Conservation (phyloP, 2,329 filamentous ascomycete genomes). For the Fusarium cicatricum region DNA sequence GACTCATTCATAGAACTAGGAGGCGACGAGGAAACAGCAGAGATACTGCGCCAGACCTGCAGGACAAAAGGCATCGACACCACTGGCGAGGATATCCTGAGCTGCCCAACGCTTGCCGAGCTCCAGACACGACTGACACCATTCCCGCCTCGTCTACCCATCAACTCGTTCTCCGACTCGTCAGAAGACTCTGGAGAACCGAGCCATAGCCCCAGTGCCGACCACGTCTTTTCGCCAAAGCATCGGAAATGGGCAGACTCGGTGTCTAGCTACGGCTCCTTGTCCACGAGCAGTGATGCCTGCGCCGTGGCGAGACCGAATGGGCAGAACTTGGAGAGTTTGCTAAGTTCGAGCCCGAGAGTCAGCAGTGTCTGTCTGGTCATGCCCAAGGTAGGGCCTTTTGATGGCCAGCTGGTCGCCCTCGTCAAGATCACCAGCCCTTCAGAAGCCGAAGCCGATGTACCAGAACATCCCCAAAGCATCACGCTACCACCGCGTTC, state of each 20-base stretch:
- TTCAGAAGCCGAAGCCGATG: conserved; percentile 8
- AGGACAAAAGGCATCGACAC: conserved; percentile 44
- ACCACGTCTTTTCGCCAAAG: conserved; percentile 15
- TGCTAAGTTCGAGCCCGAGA: conserved; percentile 50
- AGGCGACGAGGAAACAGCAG: conserved; percentile 49
- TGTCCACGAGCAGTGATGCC: conserved; percentile 12
- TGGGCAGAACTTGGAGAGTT: conserved; percentile 45
- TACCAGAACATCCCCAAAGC: conserved; percentile 44
- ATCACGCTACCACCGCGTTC: conserved; percentile 42
- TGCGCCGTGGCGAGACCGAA: neutral
- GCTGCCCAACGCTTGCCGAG: conserved; percentile 55
- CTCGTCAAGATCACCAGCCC: conserved; percentile 51
- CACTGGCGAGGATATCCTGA: conserved; percentile 52
- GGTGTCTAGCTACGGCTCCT: conserved; percentile 24
- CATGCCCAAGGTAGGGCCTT: conserved; percentile 57
- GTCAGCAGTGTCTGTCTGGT: conserved; percentile 55
- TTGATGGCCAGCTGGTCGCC: conserved; percentile 59
- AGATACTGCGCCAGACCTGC: conserved; percentile 25
- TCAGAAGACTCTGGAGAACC: conserved; percentile 23
- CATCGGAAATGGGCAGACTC: conserved; percentile 5
- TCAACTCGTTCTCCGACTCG: conserved; percentile 1
- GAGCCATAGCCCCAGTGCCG: neutral
- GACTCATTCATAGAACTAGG: conserved; percentile 57
- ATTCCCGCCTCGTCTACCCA: neutral
- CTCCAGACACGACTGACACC: conserved; percentile 51